phyloP scores from a whole-genome alignment of 257 asterid species.

The Solanum phureja region DNA sequence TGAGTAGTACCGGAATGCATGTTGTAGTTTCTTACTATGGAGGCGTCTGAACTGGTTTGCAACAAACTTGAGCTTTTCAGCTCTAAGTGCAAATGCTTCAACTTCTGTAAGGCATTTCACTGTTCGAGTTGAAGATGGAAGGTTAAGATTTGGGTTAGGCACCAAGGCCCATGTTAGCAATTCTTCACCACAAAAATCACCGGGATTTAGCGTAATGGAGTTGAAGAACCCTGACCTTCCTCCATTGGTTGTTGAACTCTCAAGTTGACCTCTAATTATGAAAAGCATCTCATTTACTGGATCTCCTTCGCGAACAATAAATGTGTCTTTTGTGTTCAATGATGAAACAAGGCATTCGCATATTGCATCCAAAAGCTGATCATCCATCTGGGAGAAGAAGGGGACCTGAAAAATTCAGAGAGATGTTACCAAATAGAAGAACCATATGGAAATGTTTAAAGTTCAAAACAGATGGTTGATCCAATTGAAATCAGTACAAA shows the following conservation, averaged over 20 bases:
- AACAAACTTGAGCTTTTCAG: conserved; percentile 70
- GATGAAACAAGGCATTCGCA: conserved; percentile 85
- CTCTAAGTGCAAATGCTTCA: conserved; percentile 69
- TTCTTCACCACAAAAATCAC: conserved; percentile 89
- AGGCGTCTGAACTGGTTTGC: conserved; percentile 65
- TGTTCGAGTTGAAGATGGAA: conserved; percentile 71
- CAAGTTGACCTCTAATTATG: conserved; percentile 76
- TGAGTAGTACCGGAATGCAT: conserved; percentile 68
- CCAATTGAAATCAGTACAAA: neutral
- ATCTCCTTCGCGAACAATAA: conserved; percentile 76
- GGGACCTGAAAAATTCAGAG: conserved; percentile 41
- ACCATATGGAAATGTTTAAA: neutral
- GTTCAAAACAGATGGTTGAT: neutral
- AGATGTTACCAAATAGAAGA: neutral
- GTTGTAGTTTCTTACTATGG: conserved; percentile 80
- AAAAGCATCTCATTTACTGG: conserved; percentile 85
- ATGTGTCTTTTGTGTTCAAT: conserved; percentile 62
- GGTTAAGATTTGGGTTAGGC: conserved; percentile 42
- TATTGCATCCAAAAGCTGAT: conserved; percentile 77
- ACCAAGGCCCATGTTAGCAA: conserved; percentile 77
- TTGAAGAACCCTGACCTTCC: conserved; percentile 81
- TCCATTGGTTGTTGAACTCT: conserved; percentile 83
- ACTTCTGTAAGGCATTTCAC: conserved; percentile 59
- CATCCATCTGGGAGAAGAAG: conserved; percentile 91
- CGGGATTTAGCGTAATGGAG: conserved; percentile 56